A percentile compares a stretch with the other conserved stretches of the same genome.
Evolutionary conservation across 2,329 filamentous ascomycete species (phyloP).

Genomic region (Epichloe sylvatica): DNA sequence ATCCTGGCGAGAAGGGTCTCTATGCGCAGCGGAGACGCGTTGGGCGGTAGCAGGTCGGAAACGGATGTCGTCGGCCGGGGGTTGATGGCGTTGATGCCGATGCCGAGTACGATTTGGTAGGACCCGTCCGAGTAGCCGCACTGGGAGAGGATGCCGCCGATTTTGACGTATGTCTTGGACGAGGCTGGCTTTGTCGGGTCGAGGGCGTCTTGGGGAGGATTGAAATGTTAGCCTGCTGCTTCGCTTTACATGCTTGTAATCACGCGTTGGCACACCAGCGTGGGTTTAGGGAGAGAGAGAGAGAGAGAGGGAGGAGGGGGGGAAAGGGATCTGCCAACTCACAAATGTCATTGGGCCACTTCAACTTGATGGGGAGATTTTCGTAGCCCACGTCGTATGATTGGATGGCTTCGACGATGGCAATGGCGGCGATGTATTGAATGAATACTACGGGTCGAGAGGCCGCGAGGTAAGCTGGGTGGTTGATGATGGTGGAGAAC

Average conservation of each 20-base stretch:
- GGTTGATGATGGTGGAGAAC: slow-evolving; percentile 78
- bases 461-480: slow-evolving; percentile 51
- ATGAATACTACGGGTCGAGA: slow-evolving; percentile 78
- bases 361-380: slow-evolving; percentile 66
- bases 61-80: slow-evolving; percentile 75
- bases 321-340: slow-evolving; percentile 12
- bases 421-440: slow-evolving; percentile 83
- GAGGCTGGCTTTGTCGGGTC: slow-evolving; percentile 43
- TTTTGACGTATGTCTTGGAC: slow-evolving; percentile 57
- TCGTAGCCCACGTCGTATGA: slow-evolving; percentile 65
- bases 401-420: slow-evolving; percentile 71
- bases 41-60: slow-evolving; percentile 50
- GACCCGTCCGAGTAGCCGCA: slow-evolving; percentile 62
- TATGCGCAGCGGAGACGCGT: slow-evolving; percentile 44
- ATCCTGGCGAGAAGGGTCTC: slow-evolving; percentile 76
- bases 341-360: slow-evolving; percentile 97
- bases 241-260: neutral
- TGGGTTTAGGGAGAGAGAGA: neutral
- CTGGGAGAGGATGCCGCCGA: slow-evolving; percentile 86
- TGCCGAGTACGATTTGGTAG: slow-evolving; percentile 76
- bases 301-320: too few relatives aligned
- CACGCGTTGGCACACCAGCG: too few relatives aligned
- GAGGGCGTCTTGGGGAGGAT: slow-evolving; percentile 38
- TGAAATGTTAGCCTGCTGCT: neutral
- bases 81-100: slow-evolving; percentile 79